Evolutionary conservation across 768 basidiomycete genomes (phyloP).

Genomic region (Macrocybe gigantea): DNA sequence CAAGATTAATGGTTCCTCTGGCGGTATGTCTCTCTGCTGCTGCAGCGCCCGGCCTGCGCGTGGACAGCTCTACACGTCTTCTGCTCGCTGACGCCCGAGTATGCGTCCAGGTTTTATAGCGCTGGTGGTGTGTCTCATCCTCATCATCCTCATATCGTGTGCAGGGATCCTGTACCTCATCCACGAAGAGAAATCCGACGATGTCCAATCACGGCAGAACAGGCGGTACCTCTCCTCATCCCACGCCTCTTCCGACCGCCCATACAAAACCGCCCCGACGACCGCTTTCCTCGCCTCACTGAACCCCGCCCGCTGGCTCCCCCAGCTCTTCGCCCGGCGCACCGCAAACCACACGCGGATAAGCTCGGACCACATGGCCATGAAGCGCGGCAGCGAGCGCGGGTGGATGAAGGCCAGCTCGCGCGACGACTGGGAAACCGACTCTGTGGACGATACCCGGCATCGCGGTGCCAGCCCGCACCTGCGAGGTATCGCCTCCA

Average conservation of each 20-base stretch:
- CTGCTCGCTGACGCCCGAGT: not conserved
- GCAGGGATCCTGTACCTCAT: constrained; percentile 52
- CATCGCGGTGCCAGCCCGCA: not conserved
- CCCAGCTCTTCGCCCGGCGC: not conserved
- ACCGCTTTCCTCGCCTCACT: constrained; percentile 1
- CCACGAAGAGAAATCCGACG: constrained; percentile 38
- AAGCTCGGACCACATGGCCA: constrained; percentile 4
- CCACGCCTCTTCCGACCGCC: constrained; percentile 3
- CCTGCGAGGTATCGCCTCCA: no score
- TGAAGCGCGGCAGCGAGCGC: constrained; percentile 20
- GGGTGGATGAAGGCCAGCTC: constrained; percentile 51
- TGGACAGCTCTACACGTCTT: no score
- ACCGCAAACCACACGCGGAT: not conserved
- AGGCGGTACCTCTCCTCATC: constrained; percentile 9
- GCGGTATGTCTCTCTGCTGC: constrained; percentile 28
- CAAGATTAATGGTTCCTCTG: constrained; percentile 43
- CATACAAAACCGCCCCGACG: constrained; percentile 9
- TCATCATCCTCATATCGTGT: constrained; percentile 49
- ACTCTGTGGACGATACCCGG: constrained; percentile 10
- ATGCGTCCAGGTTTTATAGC: constrained; percentile 47
- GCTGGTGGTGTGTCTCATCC: constrained; percentile 47
- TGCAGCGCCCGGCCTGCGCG: not conserved
- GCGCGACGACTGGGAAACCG: constrained; percentile 41
- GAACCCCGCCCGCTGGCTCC: not conserved
- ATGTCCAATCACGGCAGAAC: constrained; percentile 28